A percentile compares a stretch with the other conserved stretches of the same genome.
Conservation (phyloP, 2,329 filamentous ascomycete species). For the Xylaria sp. region DNA sequence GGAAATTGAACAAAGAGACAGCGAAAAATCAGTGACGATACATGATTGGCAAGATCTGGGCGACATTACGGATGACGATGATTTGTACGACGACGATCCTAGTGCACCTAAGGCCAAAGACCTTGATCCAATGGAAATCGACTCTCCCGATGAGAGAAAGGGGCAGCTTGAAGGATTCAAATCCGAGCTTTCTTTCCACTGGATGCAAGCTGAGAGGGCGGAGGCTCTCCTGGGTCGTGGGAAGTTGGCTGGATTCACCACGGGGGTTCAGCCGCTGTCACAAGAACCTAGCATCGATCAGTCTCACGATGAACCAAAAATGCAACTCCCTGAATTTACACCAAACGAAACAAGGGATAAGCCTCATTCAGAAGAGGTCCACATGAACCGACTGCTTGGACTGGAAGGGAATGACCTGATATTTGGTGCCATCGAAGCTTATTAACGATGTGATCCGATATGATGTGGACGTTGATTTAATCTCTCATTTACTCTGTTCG, state of each 20-base stretch:
- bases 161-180: constrained; percentile 18
- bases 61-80: background rate
- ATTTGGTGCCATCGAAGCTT: background rate
- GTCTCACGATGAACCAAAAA: background rate
- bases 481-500: background rate
- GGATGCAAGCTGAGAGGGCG: background rate
- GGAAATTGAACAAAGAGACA: constrained; percentile 8
- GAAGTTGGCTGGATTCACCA: background rate
- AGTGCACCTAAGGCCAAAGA: background rate
- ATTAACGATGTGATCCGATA: background rate
- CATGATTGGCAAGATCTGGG: constrained; percentile 13
- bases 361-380: background rate
- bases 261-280: background rate
- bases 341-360: background rate
- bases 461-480: background rate
- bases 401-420: background rate
- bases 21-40: background rate
- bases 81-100: background rate
- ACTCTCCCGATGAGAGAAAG: constrained; percentile 19
- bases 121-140: background rate
- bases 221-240: background rate
- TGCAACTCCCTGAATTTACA: constrained; percentile 10
- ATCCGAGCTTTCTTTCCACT: background rate
- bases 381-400: constrained; percentile 10
- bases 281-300: background rate